Evolutionary conservation across 352 stramenopile genomes (phyloP).

Genomic region (Phytophthora multivora): DNA sequence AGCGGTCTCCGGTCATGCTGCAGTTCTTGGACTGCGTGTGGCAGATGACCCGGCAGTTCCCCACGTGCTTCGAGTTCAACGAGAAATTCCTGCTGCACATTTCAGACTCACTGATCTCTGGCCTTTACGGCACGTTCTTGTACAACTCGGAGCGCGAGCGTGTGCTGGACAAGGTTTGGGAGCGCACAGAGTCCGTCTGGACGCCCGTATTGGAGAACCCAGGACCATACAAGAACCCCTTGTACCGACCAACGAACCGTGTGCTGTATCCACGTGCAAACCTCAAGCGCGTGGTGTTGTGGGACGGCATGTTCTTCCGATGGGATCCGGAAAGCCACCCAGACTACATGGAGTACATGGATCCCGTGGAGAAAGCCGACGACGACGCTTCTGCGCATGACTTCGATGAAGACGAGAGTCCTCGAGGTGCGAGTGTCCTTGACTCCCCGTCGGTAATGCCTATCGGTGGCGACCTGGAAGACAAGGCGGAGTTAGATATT

Average conservation of each 20-base stretch:
- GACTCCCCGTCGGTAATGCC: constrained; percentile 48
- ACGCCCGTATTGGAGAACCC: constrained; percentile 77
- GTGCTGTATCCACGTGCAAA: constrained; percentile 88
- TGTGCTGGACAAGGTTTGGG: constrained; percentile 85
- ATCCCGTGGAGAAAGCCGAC: constrained; percentile 49
- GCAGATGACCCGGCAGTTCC: constrained; percentile 89
- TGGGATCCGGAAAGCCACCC: constrained; percentile 86
- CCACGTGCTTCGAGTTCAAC: constrained; percentile 90
- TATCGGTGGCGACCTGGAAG: constrained; percentile 54
- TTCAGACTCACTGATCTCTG: constrained; percentile 78
- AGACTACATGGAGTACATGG: constrained; percentile 89
- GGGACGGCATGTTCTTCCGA: constrained; percentile 88
- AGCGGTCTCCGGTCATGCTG: constrained; percentile 86
- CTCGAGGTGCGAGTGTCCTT: constrained; percentile 29
- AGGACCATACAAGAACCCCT: constrained; percentile 68
- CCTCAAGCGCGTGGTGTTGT: constrained; percentile 85
- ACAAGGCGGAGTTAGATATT: constrained; percentile 77
- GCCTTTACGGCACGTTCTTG: constrained; percentile 82
- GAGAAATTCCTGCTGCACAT: constrained; percentile 86
- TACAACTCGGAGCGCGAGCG: constrained; percentile 88
- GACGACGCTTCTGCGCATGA: constrained; percentile 34
- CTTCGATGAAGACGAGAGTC: constrained; percentile 40
- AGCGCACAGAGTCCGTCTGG: constrained; percentile 86
- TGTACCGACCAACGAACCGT: constrained; percentile 79
- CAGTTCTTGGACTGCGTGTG: constrained; percentile 89